Percentiles rank a stretch among this genome's conserved stretches.
These are phyloP conservation scores for Aspergillus ochraceus DNA, from an alignment of 2,329 filamentous ascomycete genomes.

Conservation along the genomic window DNA sequence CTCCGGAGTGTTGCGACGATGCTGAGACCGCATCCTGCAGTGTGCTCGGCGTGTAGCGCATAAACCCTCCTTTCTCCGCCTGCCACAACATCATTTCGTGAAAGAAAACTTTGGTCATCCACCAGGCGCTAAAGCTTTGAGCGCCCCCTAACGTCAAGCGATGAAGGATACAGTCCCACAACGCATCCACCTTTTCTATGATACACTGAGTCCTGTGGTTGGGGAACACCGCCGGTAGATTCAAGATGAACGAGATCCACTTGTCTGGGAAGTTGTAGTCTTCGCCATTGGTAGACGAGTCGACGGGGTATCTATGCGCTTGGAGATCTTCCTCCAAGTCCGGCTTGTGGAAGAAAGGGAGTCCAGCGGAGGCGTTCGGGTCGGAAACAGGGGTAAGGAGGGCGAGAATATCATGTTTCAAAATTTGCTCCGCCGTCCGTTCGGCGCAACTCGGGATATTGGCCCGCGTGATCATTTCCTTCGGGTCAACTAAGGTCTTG, in stretches of 20 bases:
- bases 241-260: constrained; percentile 48
- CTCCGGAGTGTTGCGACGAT: constrained; percentile 19
- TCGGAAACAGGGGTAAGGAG: constrained; percentile 43
- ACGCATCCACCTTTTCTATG: constrained; percentile 43
- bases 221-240: constrained; percentile 40
- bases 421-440: constrained; percentile 35
- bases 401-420: constrained; percentile 46
- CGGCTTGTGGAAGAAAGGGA: constrained; percentile 36
- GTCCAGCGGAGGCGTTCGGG: constrained; percentile 26
- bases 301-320: constrained; percentile 37
- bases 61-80: constrained; percentile 85
- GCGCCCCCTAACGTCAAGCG: constrained; percentile 46
- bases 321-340: constrained; percentile 33
- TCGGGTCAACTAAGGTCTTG: constrained; percentile 39
- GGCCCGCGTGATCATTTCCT: constrained; percentile 42
- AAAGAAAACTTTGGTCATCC: constrained; percentile 88
- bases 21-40: constrained; percentile 29
- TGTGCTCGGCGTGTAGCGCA: constrained; percentile 53
- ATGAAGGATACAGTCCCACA: constrained; percentile 47
- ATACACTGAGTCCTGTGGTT: constrained; percentile 46
- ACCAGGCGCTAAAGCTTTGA: constrained; percentile 50
- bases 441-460: constrained; percentile 43
- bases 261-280: constrained; percentile 51
- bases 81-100: constrained; percentile 93
- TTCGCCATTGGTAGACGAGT: constrained; percentile 33